Evolutionary conservation across 2,329 filamentous ascomycete genomes (phyloP).

Genomic region (Beauveria scarabaeidicola): DNA sequence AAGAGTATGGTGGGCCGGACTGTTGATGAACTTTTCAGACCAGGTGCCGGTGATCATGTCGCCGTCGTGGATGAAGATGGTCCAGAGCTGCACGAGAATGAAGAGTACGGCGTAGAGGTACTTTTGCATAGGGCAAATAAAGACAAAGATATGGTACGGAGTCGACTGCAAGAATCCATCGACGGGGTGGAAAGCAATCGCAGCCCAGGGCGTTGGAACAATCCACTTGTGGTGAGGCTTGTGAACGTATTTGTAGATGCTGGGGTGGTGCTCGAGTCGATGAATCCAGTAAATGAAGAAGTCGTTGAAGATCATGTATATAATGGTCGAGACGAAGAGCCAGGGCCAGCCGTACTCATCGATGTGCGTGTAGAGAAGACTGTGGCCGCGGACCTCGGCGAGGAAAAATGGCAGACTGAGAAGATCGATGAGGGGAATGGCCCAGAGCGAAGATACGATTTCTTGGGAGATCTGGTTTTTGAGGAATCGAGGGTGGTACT

Average conservation of each 20-base stretch:
- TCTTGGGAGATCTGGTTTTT: conserved; percentile 38
- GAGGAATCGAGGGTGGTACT: conserved; percentile 39
- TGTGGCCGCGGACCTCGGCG: conserved; percentile 38
- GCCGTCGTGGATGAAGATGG: conserved; percentile 40
- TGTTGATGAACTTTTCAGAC: conserved; percentile 39
- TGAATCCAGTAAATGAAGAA: conserved; percentile 41
- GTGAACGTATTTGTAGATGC: conserved; percentile 38
- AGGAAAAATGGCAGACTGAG: conserved; percentile 38
- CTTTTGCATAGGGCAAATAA: conserved; percentile 37
- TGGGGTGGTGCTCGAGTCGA: conserved; percentile 36
- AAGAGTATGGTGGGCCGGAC: conserved; percentile 38
- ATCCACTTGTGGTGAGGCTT: conserved; percentile 44
- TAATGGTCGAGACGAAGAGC: conserved; percentile 27
- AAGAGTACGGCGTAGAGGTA: conserved; percentile 37
- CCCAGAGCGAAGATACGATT: conserved; percentile 33
- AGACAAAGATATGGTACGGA: conserved; percentile 37
- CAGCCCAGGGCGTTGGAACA: conserved; percentile 38
- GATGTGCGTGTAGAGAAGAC: conserved; percentile 31
- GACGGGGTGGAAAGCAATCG: conserved; percentile 38
- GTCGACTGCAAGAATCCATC: conserved; percentile 38
- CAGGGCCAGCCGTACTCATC: conserved; percentile 32
- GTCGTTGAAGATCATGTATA: conserved; percentile 39
- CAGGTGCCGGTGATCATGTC: conserved; percentile 40
- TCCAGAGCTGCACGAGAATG: conserved; percentile 37
- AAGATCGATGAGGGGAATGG: conserved; percentile 36